A percentile compares a stretch with the other conserved stretches of the same genome.
phyloP scores from a whole-genome alignment of 2,329 filamentous ascomycete species.

The Trichophyton mentagrophytes region DNA sequence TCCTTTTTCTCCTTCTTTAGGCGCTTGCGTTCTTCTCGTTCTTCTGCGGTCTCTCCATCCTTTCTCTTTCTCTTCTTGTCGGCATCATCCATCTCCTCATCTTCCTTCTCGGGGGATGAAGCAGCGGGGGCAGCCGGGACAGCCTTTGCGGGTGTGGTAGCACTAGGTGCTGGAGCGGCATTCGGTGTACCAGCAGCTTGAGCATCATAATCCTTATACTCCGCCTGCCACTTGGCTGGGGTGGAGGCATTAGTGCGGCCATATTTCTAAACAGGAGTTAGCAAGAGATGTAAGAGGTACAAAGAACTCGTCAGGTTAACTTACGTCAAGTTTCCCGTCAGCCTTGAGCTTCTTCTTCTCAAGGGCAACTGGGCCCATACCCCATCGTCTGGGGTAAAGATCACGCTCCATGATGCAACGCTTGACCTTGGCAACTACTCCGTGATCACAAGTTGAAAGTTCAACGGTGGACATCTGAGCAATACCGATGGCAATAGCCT shows the following conservation, averaged over 20 bases:
- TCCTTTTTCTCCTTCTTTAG: conserved; percentile 45
- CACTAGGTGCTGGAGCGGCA: conserved; percentile 17
- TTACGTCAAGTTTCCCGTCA: conserved; percentile 80
- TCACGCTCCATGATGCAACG: conserved; percentile 99
- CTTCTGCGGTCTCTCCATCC: conserved; percentile 42
- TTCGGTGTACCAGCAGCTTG: conserved; percentile 18
- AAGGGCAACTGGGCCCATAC: conserved; percentile 76
- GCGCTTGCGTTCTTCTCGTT: conserved; percentile 37
- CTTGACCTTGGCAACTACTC: conserved; percentile 97
- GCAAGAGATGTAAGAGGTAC: conserved; percentile 10
- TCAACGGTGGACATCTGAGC: conserved; percentile 97
- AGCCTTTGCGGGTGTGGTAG: conserved; percentile 34
- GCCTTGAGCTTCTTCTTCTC: conserved; percentile 99
- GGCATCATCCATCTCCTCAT: conserved; percentile 31
- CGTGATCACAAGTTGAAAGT: conserved; percentile 92
- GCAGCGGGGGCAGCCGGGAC: conserved; percentile 26
- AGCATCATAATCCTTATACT: conserved; percentile 78
- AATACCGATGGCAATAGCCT: conserved; percentile 92
- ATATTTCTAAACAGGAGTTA: conserved; percentile 54
- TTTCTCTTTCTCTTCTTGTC: conserved; percentile 45
- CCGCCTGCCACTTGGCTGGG: conserved; percentile 79
- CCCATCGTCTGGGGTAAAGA: conserved; percentile 92
- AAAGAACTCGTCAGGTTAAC: conserved; percentile 15
- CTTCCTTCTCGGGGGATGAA: conserved; percentile 19
- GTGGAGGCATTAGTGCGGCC: conserved; percentile 86